Base-by-base conservation (phyloP, 768 basidiomycete species). In the Macrolepiota albuminosa region DNA sequence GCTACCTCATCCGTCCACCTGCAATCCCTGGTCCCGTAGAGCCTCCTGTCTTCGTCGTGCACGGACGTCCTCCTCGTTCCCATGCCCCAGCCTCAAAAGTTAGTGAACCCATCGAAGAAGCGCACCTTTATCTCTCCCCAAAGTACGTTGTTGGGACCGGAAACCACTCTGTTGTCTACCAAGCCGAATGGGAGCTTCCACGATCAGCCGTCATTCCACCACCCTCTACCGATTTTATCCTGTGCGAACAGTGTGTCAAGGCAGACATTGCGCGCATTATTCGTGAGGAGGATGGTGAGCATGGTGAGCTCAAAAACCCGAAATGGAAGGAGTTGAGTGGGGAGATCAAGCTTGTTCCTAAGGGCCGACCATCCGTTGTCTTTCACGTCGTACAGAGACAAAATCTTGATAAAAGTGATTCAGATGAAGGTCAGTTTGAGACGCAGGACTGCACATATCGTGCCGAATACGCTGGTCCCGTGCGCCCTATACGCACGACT, bases 111-210 rank as follows among this genome's bases (percentile, higher is more conserved):
- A 45, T 68, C 4, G 70, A 70, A 29, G 80, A 76, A 54, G 80
- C 78, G 1, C 82, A 86, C 64, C 71, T 86, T 21, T 81, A 84
- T 57, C 61, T 87, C 54, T 75, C 76, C 1, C 74, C 77, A 0
- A 40, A 46, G 0, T 63, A 74, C 34, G 48, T 16, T 18, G 61
- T 76, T 6, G 85, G 84, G 6, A 1, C 10, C 0, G 85, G 86
- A 0, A 64, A 82, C 64, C 86, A 87, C 64, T 86, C 85, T 0
- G 46, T 69, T 40, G 81, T 84, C 0, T 81, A 82, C 64, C 65
- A 72, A 46, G 82, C 76, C 5, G 80, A 83, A 56, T 79, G 78
- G 73, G 65, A 63, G 56, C 58, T 66, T 8, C 61, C 63, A 0
- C 60, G 65, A 21, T 50, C 62, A 18, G 54, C 53, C 8, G 16